These are phyloP conservation scores for Russula vinacea DNA, from an alignment of 768 basidiomycete genomes.

Conservation along the genomic window DNA sequence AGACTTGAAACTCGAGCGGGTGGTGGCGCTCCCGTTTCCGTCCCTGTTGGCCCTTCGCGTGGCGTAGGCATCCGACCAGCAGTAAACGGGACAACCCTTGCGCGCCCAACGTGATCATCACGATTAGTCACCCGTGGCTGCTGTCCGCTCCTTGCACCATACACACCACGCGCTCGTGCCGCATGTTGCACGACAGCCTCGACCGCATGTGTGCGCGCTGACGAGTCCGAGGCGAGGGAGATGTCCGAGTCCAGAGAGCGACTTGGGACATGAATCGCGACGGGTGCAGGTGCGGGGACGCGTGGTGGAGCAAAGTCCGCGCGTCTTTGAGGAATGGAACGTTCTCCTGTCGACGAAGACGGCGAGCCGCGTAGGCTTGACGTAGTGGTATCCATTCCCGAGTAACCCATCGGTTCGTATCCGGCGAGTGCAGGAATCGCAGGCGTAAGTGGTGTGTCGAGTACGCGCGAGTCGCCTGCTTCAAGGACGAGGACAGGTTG, in stretches of 20 bases:
- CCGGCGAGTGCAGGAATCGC: slow-evolving; percentile 24
- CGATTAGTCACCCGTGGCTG: slow-evolving; percentile 39
- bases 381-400: slow-evolving; percentile 37
- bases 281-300: slow-evolving; percentile 33
- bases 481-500: slow-evolving; percentile 50
- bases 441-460: slow-evolving; percentile 18
- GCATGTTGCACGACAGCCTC: slow-evolving; percentile 50
- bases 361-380: slow-evolving; percentile 54
- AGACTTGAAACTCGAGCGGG: slow-evolving; percentile 53
- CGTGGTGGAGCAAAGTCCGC: slow-evolving; percentile 66
- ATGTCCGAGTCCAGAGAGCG: slow-evolving; percentile 31
- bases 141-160: slow-evolving; percentile 42
- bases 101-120: slow-evolving; percentile 40
- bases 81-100: slow-evolving; percentile 70
- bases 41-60: slow-evolving; percentile 30
- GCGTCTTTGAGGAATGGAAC: slow-evolving; percentile 64
- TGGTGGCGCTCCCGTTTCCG: slow-evolving; percentile 28
- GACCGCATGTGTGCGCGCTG: slow-evolving; percentile 39
- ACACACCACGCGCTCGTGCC: slow-evolving; percentile 52
- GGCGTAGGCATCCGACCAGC: slow-evolving; percentile 65
- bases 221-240: slow-evolving; percentile 37
- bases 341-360: slow-evolving; percentile 59
- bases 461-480: slow-evolving; percentile 22
- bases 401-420: slow-evolving; percentile 37
- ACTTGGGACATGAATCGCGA: slow-evolving; percentile 23